Base-by-base conservation (phyloP, 192 early-diverging fungal species). In the Coemansia umbellata region DNA sequence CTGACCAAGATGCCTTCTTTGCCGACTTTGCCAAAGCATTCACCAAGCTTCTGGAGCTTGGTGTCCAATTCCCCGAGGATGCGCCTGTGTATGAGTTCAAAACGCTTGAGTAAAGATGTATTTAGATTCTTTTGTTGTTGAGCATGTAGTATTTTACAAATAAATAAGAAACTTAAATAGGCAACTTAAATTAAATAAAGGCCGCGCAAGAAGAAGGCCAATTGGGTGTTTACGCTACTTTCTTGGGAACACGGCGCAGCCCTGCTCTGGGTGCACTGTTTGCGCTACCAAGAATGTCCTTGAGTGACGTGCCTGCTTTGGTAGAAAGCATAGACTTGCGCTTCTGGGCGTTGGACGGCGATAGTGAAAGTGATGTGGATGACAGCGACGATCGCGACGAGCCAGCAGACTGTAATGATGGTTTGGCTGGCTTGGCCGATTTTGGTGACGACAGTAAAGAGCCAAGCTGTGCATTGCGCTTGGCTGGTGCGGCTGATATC, bases 1-100 rank as follows among this genome's bases (percentile, higher is more conserved):
- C 89, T 61, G 90, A 94, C 73, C 64, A 86, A 47, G 78, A 87
- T 15, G 72, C 79, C 47, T 98, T 91, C 86, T 96, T 91, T 81
- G 80, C 79, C 24, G 95, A 98, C 81, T 98, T 98, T 76, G 63
- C 90, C 42, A 78, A 74, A 37, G 92, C 84, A 7, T 93, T 90
- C 44, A 58, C 72, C 56, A 97, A 94, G 82, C 81, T 97, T 26
- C 74, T 88, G 42, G 92, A 95, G 69, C 79, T 94, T 28, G 94
- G 93, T 64, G 84, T 90, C 28, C 61, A 80, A 48, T 86, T 85
- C 66, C 82, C 82, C 6, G 81, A 80, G 26, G 78, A 87, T 44
- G 72, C 85, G 32, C 84, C 81, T 33, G 80, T 82, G 19, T 86
- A 87, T 64, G 39, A 71, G 42, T 88, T 90, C 73, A 80, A 85